Conservation (phyloP, 306 rosid genomes). For the Quercus robur region DNA sequence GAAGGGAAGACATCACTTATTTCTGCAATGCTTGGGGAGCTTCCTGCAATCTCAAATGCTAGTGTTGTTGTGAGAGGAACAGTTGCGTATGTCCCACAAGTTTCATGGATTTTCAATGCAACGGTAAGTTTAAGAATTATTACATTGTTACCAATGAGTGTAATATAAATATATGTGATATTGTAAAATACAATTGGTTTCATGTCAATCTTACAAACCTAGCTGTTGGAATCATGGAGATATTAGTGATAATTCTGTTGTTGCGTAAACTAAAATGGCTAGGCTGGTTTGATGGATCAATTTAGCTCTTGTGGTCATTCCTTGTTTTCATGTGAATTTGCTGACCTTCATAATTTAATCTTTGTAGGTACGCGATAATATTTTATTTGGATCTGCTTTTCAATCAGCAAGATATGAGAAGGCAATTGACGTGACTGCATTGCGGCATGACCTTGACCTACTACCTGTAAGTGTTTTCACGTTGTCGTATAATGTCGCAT, state of each 20-base stretch:
- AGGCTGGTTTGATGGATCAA: not conserved
- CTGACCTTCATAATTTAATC: conserved; percentile 8
- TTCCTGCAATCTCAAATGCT: conserved; percentile 42
- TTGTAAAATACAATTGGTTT: not conserved
- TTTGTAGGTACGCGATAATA: conserved; percentile 76
- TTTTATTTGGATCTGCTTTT: conserved; percentile 74
- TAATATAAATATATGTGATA: not conserved
- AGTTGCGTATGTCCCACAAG: conserved; percentile 91
- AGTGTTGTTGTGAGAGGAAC: conserved; percentile 51
- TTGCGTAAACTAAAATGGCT: not conserved
- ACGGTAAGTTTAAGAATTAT: conserved; percentile 55
- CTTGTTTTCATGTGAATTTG: not conserved
- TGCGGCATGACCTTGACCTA: conserved; percentile 66
- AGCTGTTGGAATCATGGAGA: not conserved
- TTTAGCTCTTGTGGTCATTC: not conserved
- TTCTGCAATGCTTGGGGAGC: conserved; percentile 61
- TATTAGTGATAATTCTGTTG: not conserved
- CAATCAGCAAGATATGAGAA: conserved; percentile 58
- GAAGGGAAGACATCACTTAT: conserved; percentile 59
- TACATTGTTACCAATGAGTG: not conserved
- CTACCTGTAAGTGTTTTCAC: conserved; percentile 62
- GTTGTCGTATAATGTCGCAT: conserved; percentile 5
- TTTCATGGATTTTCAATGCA: conserved; percentile 96
- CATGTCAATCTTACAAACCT: not conserved
- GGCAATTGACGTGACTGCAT: conserved; percentile 66